Evolutionary conservation across 768 basidiomycete species (phyloP).

Genomic region (Tricholoma hemisulphureum): DNA sequence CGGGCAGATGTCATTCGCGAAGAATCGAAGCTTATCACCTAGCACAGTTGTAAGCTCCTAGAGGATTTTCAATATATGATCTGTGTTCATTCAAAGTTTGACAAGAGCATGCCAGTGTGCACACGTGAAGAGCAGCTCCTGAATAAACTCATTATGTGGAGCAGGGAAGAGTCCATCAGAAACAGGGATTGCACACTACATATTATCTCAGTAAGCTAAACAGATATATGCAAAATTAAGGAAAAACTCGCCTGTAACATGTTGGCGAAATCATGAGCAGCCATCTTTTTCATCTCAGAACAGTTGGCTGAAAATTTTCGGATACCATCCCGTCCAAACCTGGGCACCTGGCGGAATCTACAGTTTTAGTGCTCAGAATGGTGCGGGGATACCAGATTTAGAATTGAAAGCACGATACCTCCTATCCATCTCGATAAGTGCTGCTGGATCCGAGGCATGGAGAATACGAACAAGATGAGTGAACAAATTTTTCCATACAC

Average conservation of each 20-base stretch:
- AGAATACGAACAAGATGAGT: slow-evolving; percentile 35
- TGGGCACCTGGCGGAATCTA: slow-evolving; percentile 2
- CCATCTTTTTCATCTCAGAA: background rate
- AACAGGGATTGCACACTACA: slow-evolving; percentile 1
- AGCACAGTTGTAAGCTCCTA: background rate
- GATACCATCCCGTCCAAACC: background rate
- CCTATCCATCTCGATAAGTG: slow-evolving; percentile 20
- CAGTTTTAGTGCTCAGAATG: background rate
- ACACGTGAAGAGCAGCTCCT: background rate
- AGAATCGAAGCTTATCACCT: background rate
- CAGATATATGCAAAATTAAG: background rate
- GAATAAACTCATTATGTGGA: background rate
- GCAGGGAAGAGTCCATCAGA: slow-evolving; percentile 2
- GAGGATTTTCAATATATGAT: background rate
- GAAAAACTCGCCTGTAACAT: background rate
- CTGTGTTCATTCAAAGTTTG: background rate
- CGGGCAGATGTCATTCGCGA: background rate
- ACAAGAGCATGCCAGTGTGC: background rate
- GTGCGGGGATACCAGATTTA: no score
- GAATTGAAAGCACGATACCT: slow-evolving; percentile 12
- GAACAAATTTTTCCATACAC: no score
- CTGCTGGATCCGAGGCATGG: slow-evolving; percentile 10
- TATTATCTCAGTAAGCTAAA: background rate
- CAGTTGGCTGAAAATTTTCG: background rate
- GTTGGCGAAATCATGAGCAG: background rate